Evolutionary conservation across 352 stramenopile genomes (phyloP), one percentile per base, ranked within the genome.

Genomic region (Globisporangium splendens): DNA sequence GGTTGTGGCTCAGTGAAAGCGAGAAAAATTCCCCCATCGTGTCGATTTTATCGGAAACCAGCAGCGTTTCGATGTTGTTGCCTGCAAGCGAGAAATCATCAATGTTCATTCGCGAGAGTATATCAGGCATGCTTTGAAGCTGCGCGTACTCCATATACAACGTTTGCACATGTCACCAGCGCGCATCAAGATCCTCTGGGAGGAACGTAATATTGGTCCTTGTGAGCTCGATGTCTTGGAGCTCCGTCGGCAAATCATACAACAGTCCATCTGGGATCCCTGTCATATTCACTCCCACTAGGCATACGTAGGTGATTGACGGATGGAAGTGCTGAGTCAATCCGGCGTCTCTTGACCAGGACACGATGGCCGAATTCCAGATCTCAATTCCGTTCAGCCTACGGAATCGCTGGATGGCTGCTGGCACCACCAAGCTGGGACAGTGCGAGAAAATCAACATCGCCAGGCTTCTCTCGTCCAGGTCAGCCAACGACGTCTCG

Each of bases 331-430:
- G 38, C 21, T 54, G 39, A 11, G 63, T 68, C 11, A 75, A 24
- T 18, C 54, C 69, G 15, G 67, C 48, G 5, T 28, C 53, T 17
- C 14, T 42, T 8, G 42, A n/a, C 63, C 68, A 72, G 20, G 48
- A 60, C 10, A 61, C 63, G 44, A 75, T 62, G 0, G 63, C 69
- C 28, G 59, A 67, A 44, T 75, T 75, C 52, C 69, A 75, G 28
- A 75, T 46, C 48, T 71, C 58, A 15, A 75, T 44, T 3, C 63
- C 63, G 42, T 66, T 33, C 15, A 75, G 11, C 13, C 22, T 28
- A 3, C 53, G 59, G 33, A 69, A 75, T 15, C 49, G 44, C 28
- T 66, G 63, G 21, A 75, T 54, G 0, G 31, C 39, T 12, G 59
- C 14, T 0, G 67, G 67, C 52, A 75, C 57, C 18, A 53, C 53